Evolutionary conservation across 768 basidiomycete species (phyloP).

Genomic region (Boletus rufocinnamomeus): DNA sequence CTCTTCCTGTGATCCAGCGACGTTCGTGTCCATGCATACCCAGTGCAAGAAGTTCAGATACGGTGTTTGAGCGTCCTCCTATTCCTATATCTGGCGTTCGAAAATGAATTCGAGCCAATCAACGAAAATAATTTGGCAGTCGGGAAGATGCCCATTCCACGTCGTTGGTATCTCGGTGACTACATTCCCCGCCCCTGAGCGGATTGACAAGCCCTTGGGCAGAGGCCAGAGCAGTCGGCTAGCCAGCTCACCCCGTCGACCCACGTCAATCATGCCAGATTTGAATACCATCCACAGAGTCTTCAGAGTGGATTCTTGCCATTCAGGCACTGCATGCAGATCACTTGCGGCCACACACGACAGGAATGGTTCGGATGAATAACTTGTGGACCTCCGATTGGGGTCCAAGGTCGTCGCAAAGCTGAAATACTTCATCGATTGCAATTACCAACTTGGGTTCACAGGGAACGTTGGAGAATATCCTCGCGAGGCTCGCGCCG

Average conservation of each 20-base stretch:
- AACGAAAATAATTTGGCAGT: constrained; percentile 17
- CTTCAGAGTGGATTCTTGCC: too few species aligned
- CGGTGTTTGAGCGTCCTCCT: not conserved
- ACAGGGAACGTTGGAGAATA: not conserved
- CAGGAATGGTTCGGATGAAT: too few species aligned
- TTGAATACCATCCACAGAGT: not conserved
- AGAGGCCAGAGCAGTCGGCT: constrained; percentile 11
- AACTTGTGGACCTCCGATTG: too few species aligned
- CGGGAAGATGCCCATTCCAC: constrained; percentile 8
- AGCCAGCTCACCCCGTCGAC: constrained; percentile 9
- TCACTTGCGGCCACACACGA: too few species aligned
- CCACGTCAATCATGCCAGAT: constrained; percentile 8
- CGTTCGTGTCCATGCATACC: constrained; percentile 12
- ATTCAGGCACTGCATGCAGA: too few species aligned
- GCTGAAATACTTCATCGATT: not conserved
- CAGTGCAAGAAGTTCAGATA: constrained; percentile 20
- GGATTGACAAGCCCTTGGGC: constrained; percentile 4
- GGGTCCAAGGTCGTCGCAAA: too few species aligned
- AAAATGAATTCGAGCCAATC: constrained; percentile 19
- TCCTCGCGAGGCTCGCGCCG: not conserved
- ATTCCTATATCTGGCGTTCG: not conserved
- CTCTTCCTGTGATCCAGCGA: not conserved
- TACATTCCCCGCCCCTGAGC: not conserved
- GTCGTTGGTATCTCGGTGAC: not conserved
- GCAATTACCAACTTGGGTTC: not conserved